Percentiles rank a stretch among this genome's conserved stretches.
These are phyloP conservation scores for Lentinula lateritia DNA, from an alignment of 768 basidiomycete species.

Conservation along the genomic window DNA sequence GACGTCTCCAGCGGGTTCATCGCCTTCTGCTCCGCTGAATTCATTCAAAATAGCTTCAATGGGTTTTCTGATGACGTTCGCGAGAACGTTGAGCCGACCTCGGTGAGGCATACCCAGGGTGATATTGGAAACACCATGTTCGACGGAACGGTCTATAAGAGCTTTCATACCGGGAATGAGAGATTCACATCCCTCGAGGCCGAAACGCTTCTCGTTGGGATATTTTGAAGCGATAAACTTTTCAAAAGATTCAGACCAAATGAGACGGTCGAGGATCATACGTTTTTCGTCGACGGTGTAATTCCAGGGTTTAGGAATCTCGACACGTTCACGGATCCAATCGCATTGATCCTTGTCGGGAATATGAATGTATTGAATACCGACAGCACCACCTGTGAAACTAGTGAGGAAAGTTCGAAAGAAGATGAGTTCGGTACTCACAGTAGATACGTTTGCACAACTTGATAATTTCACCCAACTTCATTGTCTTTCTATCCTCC, in stretches of 20 bases:
- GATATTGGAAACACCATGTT: slow-evolving; percentile 91
- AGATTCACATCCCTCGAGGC: slow-evolving; percentile 95
- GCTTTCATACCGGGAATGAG: slow-evolving; percentile 99
- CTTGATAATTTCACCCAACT: slow-evolving; percentile 86
- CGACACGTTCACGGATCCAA: slow-evolving; percentile 96
- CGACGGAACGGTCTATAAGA: slow-evolving; percentile 96
- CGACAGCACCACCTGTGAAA: slow-evolving; percentile 73
- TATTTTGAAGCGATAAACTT: slow-evolving; percentile 98
- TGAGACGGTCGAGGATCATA: slow-evolving; percentile 97
- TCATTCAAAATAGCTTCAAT: slow-evolving; percentile 97
- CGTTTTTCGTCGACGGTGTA: slow-evolving; percentile 98
- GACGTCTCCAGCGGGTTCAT: slow-evolving; percentile 91
- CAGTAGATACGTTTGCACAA: slow-evolving; percentile 92
- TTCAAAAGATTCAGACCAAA: slow-evolving; percentile 99
- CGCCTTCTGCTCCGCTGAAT: slow-evolving; percentile 73
- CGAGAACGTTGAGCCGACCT: slow-evolving; percentile 95
- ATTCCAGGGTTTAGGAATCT: slow-evolving; percentile 94
- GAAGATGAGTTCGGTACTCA: slow-evolving; percentile 30
- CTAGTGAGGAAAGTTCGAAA: background rate
- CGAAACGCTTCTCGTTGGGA: slow-evolving; percentile 99
- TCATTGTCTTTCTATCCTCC: slow-evolving; percentile 82
- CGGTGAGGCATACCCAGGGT: slow-evolving; percentile 99
- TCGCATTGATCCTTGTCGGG: slow-evolving; percentile 98
- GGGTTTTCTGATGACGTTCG: slow-evolving; percentile 97
- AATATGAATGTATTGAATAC: slow-evolving; percentile 92